These are phyloP conservation scores for Erigeron philadelphicus DNA, from an alignment of 140 eudicot species.

Conservation along the genomic window DNA sequence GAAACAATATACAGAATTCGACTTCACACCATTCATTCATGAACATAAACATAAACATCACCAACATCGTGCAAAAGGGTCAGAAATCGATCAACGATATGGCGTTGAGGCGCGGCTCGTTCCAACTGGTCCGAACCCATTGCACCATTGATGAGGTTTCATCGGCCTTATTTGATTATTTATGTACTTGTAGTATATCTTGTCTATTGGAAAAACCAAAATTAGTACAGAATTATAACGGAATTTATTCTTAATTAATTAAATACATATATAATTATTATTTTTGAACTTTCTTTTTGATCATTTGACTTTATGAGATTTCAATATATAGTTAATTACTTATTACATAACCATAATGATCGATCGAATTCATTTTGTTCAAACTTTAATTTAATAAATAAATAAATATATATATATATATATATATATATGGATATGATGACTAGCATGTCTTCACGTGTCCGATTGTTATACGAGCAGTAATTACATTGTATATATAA, in stretches of 20 bases:
- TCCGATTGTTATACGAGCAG: neutral
- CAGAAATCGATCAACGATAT: conserved; percentile 44
- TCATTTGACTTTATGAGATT: conserved; percentile 6
- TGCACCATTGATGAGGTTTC: conserved; percentile 69
- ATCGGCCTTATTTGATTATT: conserved; percentile 18
- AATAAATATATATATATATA: no score
- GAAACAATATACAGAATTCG: conserved; percentile 28
- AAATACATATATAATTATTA: conserved; percentile 6
- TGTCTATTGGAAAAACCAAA: conserved; percentile 15
- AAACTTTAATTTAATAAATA: no score
- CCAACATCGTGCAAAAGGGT: conserved; percentile 15
- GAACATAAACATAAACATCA: conserved; percentile 22
- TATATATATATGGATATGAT: neutral
- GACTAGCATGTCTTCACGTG: conserved; percentile 21
- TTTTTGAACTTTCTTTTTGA: conserved; percentile 18
- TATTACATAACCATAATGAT: conserved; percentile 14
- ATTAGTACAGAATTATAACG: conserved; percentile 30
- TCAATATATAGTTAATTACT: conserved; percentile 15
- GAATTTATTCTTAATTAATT: conserved; percentile 24
- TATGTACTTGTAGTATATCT: conserved; percentile 30
- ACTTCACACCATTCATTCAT: conserved; percentile 53
- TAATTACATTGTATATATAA: neutral
- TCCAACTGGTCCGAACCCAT: conserved; percentile 71
- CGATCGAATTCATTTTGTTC: no score
- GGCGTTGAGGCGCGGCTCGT: conserved; percentile 60